Percentiles rank a stretch among this genome's conserved stretches.
Conservation (phyloP, 73 alveolate species). For the Tetrahymena thermophila region DNA sequence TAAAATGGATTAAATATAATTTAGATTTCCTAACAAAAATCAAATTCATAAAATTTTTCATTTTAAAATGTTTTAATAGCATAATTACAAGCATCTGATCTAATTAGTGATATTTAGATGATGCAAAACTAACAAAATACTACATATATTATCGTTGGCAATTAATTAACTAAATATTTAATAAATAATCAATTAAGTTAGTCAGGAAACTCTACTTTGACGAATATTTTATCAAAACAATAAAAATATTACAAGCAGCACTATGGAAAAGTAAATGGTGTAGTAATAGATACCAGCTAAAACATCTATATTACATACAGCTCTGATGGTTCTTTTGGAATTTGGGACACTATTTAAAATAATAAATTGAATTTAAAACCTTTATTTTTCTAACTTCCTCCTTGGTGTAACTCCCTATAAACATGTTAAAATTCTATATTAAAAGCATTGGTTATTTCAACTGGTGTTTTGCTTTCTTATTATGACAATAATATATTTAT, state of each 20-base stretch:
- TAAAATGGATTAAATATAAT: background rate
- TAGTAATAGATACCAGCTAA: background rate
- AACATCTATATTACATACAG: background rate
- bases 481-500: background rate
- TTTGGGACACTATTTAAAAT: background rate
- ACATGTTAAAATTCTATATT: background rate
- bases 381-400: background rate
- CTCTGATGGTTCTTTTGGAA: background rate
- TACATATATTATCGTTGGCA: too few relatives aligned
- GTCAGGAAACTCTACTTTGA: background rate
- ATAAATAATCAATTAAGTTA: background rate
- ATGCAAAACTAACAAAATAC: too few relatives aligned
- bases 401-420: background rate
- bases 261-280: background rate
- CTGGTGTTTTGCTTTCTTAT: background rate
- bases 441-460: background rate
- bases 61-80: too few relatives aligned
- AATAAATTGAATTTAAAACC: background rate
- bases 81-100: too few relatives aligned
- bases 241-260: background rate
- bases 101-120: too few relatives aligned
- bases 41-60: background rate
- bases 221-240: background rate
- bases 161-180: too few relatives aligned
- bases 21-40: background rate